Evolutionary conservation across 2,329 filamentous ascomycete species (phyloP).

Genomic region (Pseudocercospora macadamiae): DNA sequence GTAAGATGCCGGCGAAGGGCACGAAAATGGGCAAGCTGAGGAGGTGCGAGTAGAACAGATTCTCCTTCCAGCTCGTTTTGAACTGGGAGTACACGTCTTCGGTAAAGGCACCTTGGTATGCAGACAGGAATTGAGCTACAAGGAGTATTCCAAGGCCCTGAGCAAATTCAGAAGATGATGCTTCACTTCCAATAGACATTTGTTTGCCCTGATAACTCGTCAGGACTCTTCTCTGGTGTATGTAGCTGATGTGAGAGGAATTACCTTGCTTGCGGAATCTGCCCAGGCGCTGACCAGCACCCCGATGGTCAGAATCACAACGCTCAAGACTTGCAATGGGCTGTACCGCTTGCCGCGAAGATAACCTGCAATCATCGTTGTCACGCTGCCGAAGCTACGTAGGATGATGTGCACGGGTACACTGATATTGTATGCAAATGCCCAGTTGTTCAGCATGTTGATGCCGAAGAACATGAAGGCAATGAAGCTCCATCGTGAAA

Average conservation of each 20-base stretch:
- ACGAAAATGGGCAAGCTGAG: constrained; percentile 76
- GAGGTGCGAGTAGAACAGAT: constrained; percentile 87
- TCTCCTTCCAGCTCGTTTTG: constrained; percentile 91
- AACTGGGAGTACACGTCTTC: constrained; percentile 86
- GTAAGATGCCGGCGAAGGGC: constrained; percentile 69
- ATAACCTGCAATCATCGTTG: constrained; percentile 89
- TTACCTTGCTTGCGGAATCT: constrained; percentile 81
- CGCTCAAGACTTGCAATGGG: constrained; percentile 75
- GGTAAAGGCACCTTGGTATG: constrained; percentile 86
- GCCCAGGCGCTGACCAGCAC: constrained; percentile 88
- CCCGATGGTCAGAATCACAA: constrained; percentile 79
- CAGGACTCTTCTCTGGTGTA: constrained; percentile 5
- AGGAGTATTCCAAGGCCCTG: constrained; percentile 82
- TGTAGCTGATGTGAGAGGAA: not conserved
- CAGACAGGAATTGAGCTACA: constrained; percentile 84
- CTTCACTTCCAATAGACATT: constrained; percentile 45
- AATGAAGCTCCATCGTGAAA: constrained; percentile 83
- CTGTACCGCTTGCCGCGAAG: constrained; percentile 85
- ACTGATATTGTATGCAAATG: constrained; percentile 94
- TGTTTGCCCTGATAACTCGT: constrained; percentile 43
- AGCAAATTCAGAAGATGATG: constrained; percentile 55
- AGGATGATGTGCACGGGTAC: constrained; percentile 97
- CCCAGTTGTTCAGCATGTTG: constrained; percentile 96
- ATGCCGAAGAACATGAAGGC: constrained; percentile 90
- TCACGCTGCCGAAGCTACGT: constrained; percentile 91